Evolutionary conservation across 2,329 filamentous ascomycete species (phyloP), one percentile per base, ranked within the genome.

Genomic region (Biscogniauxia marginata): DNA sequence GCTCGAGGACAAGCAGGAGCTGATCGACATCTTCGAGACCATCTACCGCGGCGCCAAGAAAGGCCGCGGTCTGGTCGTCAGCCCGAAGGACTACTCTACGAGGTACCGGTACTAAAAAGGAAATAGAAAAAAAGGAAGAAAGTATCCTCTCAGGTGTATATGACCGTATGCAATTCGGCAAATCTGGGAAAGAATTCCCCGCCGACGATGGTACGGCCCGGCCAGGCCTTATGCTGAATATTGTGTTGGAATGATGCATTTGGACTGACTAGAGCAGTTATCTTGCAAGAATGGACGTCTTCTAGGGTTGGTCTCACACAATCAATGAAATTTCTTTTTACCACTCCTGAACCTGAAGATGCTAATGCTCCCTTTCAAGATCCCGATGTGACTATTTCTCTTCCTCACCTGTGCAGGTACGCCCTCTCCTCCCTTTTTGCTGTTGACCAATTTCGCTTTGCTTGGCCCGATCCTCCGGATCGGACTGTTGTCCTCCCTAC

Each of bases 21-120:
- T 99, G 68, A 96, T 99, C 69, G 95, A 99, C 75, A 99, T 99
- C 64, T 87, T 98, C 70, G 95, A 99, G 81, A 97, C 93, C 4
- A 93, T 99, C 59, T 99, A 98, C 73, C 87, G 93, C 57, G 95
- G 95, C n/a, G 95, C 95, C 25, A 98, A 96, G 83, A 99, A 99
- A 79, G 95, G 96, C 0, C 82, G 93, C 52, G 95, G 96, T 88
- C 77, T 99, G 65, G 95, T 99, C 44, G 92, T 98, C 63, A 96
- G 91, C 70, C 95, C 93, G 1, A 99, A 98, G 80, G 93, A 86
- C 71, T 80, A 76, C 63, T 68, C 64, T 39, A 58, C 66, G 0
- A 62, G 67, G 30, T 69, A 71, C 53, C 65, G 66, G 49, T 72
- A 71, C 57, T 72, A 69, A 55, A 19, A n/a, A 13, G 23, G 11